Conservation (phyloP, 352 stramenopile genomes). For the Phytophthora podocarpi region DNA sequence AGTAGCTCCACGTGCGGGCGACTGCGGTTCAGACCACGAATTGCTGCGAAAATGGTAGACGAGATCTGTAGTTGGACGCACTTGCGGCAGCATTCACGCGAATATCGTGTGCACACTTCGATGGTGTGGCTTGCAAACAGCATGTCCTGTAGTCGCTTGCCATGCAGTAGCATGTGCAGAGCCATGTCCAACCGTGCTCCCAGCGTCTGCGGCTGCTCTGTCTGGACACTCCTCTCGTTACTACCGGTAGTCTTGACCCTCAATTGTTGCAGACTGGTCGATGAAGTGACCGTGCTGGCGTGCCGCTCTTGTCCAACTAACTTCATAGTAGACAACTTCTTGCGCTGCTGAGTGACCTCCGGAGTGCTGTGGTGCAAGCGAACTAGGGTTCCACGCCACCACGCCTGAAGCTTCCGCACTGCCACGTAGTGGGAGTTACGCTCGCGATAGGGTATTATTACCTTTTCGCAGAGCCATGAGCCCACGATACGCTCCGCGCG, state of each 20-base stretch:
- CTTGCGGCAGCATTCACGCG: conserved; percentile 87
- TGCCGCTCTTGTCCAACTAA: conserved; percentile 34
- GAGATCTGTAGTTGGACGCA: conserved; percentile 89
- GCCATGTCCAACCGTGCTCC: conserved; percentile 70
- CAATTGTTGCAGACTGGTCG: conserved; percentile 16
- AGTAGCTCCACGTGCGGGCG: conserved; percentile 95
- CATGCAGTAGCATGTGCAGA: conserved; percentile 74
- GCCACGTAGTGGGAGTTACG: conserved; percentile 24
- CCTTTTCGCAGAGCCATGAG: conserved; percentile 31
- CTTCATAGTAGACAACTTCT: conserved; percentile 61
- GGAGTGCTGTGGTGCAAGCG: conserved; percentile 50
- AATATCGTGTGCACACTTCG: conserved; percentile 92
- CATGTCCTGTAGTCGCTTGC: conserved; percentile 91
- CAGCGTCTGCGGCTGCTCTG: conserved; percentile 56
- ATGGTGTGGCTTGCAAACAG: conserved; percentile 92
- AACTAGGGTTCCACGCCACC: conserved; percentile 73
- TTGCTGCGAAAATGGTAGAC: conserved; percentile 91
- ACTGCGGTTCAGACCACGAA: conserved; percentile 94
- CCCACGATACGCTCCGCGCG: conserved; percentile 31
- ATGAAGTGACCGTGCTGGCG: neutral
- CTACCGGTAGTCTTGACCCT: conserved; percentile 26
- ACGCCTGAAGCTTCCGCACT: conserved; percentile 58
- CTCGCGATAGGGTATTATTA: conserved; percentile 34
- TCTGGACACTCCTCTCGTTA: conserved; percentile 17
- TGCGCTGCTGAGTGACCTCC: conserved; percentile 52